Evolutionary conservation across 768 basidiomycete species (phyloP), one percentile per base, ranked within the genome.

Genomic region (Hericium coralloides): DNA sequence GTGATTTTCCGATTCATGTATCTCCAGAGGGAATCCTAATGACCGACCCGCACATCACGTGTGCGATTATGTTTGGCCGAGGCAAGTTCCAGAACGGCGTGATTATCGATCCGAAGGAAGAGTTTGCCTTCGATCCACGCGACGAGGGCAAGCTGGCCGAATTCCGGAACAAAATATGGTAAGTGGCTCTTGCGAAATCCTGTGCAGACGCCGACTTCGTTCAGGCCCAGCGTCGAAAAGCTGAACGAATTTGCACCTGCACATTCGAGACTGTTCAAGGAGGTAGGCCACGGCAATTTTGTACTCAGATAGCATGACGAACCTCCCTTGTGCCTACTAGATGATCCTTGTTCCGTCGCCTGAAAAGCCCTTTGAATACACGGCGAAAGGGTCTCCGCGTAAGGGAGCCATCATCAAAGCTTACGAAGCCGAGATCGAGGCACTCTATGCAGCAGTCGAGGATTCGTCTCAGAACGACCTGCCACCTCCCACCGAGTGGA

Each of bases 371-470:
- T 66, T 81, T 43, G 66, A 72, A n/a, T 73, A 73, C 20, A 67
- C 77, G 1, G 73, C 67, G 0, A 82, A 81, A 60, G 77, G 78
- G 1, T 76, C 79, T 0, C 70, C 78, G 3, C 67, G 68, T 43
- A 72, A 74, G 50, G 76, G 74, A 55, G 72, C 69, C 4, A 69
- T 75, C 1, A 53, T 79, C 38, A 63, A 55, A 3, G 12, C 66
- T 17, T 82, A 82, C 59, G 67, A 65, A 12, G 53, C 69, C 1
- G 80, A 82, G 55, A 79, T 83, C 20, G 70, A 80, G 26, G 67
- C 62, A 17, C 50, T 81, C 73, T 82, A 66, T 15, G 55, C 58
- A 69, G 59, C 12, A 12, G 15, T 22, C 22, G 41, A 39, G 36
- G 8, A 17, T 2, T 36, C 49, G 37, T 47, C 49, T 15, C 25